Evolutionary conservation across 2,329 filamentous ascomycete genomes (phyloP).

Genomic region (Geosmithia putterillii): DNA sequence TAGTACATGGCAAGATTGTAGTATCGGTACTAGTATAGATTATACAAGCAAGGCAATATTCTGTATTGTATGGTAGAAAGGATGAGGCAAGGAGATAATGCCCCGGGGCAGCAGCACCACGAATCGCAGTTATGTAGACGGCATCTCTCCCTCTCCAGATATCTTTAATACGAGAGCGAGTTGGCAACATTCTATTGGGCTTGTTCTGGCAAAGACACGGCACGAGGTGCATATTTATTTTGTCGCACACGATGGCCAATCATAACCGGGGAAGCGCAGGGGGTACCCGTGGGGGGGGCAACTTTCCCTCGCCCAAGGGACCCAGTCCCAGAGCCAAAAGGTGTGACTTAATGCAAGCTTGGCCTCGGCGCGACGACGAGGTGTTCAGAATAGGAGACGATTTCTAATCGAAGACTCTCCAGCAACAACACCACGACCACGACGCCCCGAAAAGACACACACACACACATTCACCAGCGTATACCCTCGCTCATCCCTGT

Average conservation of each 20-base stretch:
- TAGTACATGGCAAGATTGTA: too few species aligned
- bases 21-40: too few species aligned
- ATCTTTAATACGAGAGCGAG: too few species aligned
- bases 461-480: too few species aligned
- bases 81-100: too few species aligned
- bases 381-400: not conserved
- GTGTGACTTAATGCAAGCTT: not conserved
- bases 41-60: too few species aligned
- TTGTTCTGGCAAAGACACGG: not conserved
- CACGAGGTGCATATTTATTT: not conserved
- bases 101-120: too few species aligned
- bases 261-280: not conserved
- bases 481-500: too few species aligned
- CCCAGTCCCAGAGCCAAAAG: not conserved
- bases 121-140: too few species aligned
- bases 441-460: not conserved
- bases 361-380: not conserved
- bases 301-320: not conserved
- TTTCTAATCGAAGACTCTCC: not conserved
- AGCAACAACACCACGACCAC: not conserved
- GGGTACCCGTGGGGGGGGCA: not conserved
- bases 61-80: too few species aligned
- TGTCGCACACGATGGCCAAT: not conserved
- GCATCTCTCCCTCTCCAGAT: too few species aligned
- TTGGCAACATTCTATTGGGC: too few species aligned